phyloP scores from a whole-genome alignment of 2,329 filamentous ascomycete species.

The Clarireedia hainanense region DNA sequence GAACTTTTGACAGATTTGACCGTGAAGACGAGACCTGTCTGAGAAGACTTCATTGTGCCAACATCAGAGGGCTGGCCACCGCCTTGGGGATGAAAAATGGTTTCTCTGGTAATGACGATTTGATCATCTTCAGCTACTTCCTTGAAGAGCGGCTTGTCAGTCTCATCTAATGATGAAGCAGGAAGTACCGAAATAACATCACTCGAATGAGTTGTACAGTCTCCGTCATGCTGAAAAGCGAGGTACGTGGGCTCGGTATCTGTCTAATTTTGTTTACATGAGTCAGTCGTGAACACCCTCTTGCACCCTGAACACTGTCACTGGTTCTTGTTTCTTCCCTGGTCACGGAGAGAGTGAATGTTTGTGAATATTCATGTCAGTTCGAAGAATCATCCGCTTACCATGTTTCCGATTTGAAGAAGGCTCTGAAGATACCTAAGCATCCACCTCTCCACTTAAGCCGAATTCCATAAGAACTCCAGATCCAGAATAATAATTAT shows the following conservation, averaged over 20 bases:
- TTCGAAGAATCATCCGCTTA: neutral
- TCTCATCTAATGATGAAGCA: conserved; percentile 15
- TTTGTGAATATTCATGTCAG: neutral
- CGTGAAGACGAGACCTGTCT: conserved; percentile 33
- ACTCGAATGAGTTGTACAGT: conserved; percentile 10
- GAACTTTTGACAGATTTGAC: conserved; percentile 52
- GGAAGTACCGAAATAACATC: conserved; percentile 14
- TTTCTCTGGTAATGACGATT: conserved; percentile 53
- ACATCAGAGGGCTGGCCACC: conserved; percentile 66
- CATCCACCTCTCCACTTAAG: too few species aligned
- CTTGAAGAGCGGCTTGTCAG: conserved; percentile 45
- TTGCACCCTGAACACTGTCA: neutral
- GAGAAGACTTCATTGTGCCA: conserved; percentile 42
- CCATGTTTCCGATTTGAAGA: neutral
- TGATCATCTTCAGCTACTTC: conserved; percentile 41
- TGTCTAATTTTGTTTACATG: neutral
- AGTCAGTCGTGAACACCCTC: neutral
- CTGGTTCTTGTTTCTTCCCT: neutral
- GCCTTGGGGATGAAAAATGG: conserved; percentile 71
- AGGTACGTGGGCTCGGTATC: conserved; percentile 6
- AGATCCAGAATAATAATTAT: too few species aligned
- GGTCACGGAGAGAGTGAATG: neutral
- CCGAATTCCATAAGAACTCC: too few species aligned
- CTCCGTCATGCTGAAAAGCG: conserved; percentile 13
- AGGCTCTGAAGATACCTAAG: too few species aligned